Evolutionary conservation across 768 basidiomycete species (phyloP).

Genomic region (Boletus reticuloceps): DNA sequence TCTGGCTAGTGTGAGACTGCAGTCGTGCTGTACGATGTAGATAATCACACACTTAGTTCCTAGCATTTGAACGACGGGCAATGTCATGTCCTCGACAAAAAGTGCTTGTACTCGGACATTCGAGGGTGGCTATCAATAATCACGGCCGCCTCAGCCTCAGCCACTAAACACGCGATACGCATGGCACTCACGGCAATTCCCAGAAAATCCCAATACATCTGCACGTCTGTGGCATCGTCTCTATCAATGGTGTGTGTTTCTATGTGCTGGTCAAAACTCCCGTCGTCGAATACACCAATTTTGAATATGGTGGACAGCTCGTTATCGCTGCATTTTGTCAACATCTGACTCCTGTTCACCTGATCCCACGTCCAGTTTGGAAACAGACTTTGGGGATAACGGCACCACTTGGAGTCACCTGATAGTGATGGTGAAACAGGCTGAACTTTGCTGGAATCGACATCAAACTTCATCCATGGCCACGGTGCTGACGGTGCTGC

Average conservation of each 20-base stretch:
- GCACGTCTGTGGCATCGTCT: slow-evolving; percentile 10
- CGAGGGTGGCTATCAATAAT: slow-evolving; percentile 20
- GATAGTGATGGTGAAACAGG: neutral
- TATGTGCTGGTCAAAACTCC: slow-evolving; percentile 11
- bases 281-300: slow-evolving; percentile 15
- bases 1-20: slow-evolving; percentile 21
- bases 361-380: slow-evolving; percentile 53
- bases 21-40: no score
- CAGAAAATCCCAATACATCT: slow-evolving; percentile 30
- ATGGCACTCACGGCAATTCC: slow-evolving; percentile 22
- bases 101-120: slow-evolving; percentile 33
- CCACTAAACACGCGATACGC: neutral
- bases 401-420: slow-evolving; percentile 24
- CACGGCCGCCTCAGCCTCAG: slow-evolving; percentile 6
- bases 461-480: slow-evolving; percentile 37
- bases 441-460: slow-evolving; percentile 5
- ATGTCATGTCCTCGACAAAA: slow-evolving; percentile 38
- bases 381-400: slow-evolving; percentile 50
- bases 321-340: slow-evolving; percentile 15
- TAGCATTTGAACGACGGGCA: slow-evolving; percentile 38
- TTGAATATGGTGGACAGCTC: slow-evolving; percentile 20
- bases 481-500: slow-evolving; percentile 39
- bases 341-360: slow-evolving; percentile 35
- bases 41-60: slow-evolving; percentile 33
- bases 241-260: slow-evolving; percentile 9